Percentiles rank a stretch among this genome's conserved stretches.
phyloP scores from a whole-genome alignment of 352 stramenopile genomes.

The Phytophthora hibernalis region DNA sequence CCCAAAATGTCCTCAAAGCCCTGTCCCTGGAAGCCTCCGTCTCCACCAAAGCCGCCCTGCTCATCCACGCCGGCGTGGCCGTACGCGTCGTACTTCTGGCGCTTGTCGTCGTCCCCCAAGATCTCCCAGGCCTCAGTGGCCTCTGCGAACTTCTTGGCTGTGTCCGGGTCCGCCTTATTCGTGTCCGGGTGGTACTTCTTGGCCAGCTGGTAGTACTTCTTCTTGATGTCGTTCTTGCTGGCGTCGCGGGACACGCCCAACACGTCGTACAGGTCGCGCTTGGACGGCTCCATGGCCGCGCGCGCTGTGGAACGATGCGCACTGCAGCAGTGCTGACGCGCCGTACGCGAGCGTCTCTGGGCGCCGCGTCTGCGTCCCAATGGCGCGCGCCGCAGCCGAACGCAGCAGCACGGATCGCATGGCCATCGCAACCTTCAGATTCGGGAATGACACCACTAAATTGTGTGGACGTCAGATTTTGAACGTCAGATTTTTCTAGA shows the following conservation, averaged over 20 bases:
- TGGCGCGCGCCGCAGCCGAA: conserved; percentile 24
- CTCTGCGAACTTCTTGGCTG: conserved; percentile 93
- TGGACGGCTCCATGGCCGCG: conserved; percentile 54
- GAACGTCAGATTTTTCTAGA: conserved; percentile 44
- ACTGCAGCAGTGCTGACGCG: conserved; percentile 19
- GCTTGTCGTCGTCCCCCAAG: conserved; percentile 93
- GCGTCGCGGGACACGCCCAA: conserved; percentile 91
- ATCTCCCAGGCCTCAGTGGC: conserved; percentile 95
- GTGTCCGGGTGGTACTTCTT: conserved; percentile 99
- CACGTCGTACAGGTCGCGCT: conserved; percentile 98
- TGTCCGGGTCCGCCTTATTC: conserved; percentile 94
- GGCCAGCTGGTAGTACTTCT: conserved; percentile 97
- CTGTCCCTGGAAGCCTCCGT: conserved; percentile 66
- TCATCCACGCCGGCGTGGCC: conserved; percentile 95
- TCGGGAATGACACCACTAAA: conserved; percentile 20
- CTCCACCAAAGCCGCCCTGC: conserved; percentile 76
- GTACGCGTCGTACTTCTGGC: conserved; percentile 94
- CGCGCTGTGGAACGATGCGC: conserved; percentile 71
- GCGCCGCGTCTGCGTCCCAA: conserved; percentile 11
- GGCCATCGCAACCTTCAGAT: conserved; percentile 21
- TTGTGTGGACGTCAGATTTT: conserved; percentile 34
- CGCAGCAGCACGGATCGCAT: conserved; percentile 43
- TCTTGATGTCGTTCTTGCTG: conserved; percentile 97
- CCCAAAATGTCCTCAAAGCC: conserved; percentile 92
- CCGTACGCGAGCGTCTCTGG: conserved; percentile 4